These are phyloP conservation scores for Onygenales sp. DNA, from an alignment of 2,329 filamentous ascomycete genomes.

Conservation along the genomic window DNA sequence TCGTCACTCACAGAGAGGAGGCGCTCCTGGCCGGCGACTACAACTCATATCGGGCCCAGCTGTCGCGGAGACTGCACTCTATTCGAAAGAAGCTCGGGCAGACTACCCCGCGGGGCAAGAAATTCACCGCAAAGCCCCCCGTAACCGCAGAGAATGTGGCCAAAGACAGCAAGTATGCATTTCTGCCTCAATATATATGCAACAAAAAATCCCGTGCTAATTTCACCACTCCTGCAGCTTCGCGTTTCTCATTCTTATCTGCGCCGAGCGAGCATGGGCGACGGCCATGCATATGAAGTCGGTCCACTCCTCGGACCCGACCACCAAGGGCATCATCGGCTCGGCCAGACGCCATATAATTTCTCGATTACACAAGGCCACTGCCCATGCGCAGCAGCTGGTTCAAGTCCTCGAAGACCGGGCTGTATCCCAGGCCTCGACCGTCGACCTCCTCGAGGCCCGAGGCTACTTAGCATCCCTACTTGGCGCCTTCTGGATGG, in stretches of 20 bases:
- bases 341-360: conserved; percentile 79
- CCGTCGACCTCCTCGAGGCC: conserved; percentile 71
- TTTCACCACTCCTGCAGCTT: conserved; percentile 44
- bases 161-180: conserved; percentile 62
- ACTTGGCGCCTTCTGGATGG: conserved; percentile 68
- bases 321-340: conserved; percentile 63
- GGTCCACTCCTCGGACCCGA: conserved; percentile 64
- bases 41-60: conserved; percentile 68
- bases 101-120: conserved; percentile 74
- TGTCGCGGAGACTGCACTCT: conserved; percentile 72
- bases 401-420: conserved; percentile 56
- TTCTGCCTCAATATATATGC: background rate
- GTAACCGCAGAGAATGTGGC: conserved; percentile 68
- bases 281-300: conserved; percentile 93
- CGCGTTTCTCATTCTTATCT: conserved; percentile 69
- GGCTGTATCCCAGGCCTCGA: conserved; percentile 51
- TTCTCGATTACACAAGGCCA: conserved; percentile 74
- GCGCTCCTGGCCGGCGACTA: conserved; percentile 85
- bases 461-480: conserved; percentile 73
- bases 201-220: conserved; percentile 5
- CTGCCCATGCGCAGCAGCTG: conserved; percentile 58
- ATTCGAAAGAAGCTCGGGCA: conserved; percentile 77
- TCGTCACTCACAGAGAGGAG: conserved; percentile 70
- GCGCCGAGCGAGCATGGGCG: conserved; percentile 85
- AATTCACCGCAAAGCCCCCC: conserved; percentile 63